phyloP scores from a whole-genome alignment of 192 early-diverging fungal species.

The Cetraspora pellucida region DNA sequence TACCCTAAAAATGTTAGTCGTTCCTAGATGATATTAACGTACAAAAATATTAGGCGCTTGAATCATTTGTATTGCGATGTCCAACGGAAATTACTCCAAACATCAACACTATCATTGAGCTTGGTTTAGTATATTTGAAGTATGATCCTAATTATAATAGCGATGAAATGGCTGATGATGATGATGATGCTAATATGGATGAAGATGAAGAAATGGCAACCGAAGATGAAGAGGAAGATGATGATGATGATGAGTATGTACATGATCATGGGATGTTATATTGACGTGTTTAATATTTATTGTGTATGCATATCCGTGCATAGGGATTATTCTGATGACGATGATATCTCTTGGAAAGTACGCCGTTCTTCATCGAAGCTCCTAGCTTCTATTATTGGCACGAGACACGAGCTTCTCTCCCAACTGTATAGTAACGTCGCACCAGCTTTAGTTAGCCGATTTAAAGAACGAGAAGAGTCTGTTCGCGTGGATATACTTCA shows the following conservation, averaged over 20 bases:
- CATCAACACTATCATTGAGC: constrained; percentile 59
- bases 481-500: constrained; percentile 78
- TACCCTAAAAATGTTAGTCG: neutral
- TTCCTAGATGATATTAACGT: neutral
- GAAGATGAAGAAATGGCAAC: constrained; percentile 64
- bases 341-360: constrained; percentile 93
- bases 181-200: constrained; percentile 63
- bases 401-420: constrained; percentile 67
- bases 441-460: constrained; percentile 72
- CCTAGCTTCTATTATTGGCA: constrained; percentile 67
- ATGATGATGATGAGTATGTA: constrained; percentile 67
- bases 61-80: constrained; percentile 76
- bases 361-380: constrained; percentile 78
- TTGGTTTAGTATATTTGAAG: constrained; percentile 68
- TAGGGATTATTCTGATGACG: constrained; percentile 84
- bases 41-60: constrained; percentile 51
- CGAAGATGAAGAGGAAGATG: constrained; percentile 67
- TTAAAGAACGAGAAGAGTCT: constrained; percentile 85
- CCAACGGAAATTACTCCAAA: constrained; percentile 72
- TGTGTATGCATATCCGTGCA: neutral
- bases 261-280: neutral
- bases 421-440: constrained; percentile 68
- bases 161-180: constrained; percentile 63
- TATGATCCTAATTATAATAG: constrained; percentile 87
- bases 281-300: neutral